phyloP scores from a whole-genome alignment of 1,284 basidiomycete species.

The Ustilago tritici region DNA sequence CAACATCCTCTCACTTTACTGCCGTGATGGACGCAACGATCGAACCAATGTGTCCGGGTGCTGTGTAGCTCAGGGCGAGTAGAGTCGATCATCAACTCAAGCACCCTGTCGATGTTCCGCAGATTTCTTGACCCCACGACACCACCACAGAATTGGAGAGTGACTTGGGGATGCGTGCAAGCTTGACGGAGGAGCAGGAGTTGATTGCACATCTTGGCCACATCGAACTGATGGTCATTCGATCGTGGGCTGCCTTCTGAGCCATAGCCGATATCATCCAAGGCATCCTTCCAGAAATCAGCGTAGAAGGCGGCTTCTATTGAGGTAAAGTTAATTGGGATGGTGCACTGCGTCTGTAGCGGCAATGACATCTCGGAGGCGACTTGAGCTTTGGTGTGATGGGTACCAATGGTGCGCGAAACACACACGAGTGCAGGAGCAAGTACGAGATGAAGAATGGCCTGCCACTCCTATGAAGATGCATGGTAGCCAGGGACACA shows the following conservation, averaged over 20 bases:
- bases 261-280: slow-evolving; percentile 41
- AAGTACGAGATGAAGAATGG: slow-evolving; percentile 74
- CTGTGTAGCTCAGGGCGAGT: slow-evolving; percentile 45
- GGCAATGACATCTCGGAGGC: slow-evolving; percentile 84
- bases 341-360: slow-evolving; percentile 73
- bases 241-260: slow-evolving; percentile 43
- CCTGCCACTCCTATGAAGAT: slow-evolving; percentile 31
- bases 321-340: slow-evolving; percentile 64
- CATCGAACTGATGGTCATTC: slow-evolving; percentile 42
- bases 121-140: slow-evolving; percentile 50
- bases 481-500: slow-evolving; percentile 39
- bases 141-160: slow-evolving; percentile 43
- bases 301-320: slow-evolving; percentile 65
- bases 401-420: slow-evolving; percentile 51
- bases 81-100: slow-evolving; percentile 63
- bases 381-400: slow-evolving; percentile 80
- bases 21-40: slow-evolving; percentile 52
- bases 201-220: slow-evolving; percentile 48
- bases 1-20: too few relatives aligned
- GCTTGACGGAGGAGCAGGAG: slow-evolving; percentile 63
- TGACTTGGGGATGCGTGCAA: slow-evolving; percentile 66
- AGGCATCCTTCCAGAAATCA: slow-evolving; percentile 53
- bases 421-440: slow-evolving; percentile 48
- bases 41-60: slow-evolving; percentile 29
- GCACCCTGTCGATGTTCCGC: slow-evolving; percentile 64